Conservation (phyloP, 2,329 filamentous ascomycete species). For the Stagonosporopsis cucurbitacearum region DNA sequence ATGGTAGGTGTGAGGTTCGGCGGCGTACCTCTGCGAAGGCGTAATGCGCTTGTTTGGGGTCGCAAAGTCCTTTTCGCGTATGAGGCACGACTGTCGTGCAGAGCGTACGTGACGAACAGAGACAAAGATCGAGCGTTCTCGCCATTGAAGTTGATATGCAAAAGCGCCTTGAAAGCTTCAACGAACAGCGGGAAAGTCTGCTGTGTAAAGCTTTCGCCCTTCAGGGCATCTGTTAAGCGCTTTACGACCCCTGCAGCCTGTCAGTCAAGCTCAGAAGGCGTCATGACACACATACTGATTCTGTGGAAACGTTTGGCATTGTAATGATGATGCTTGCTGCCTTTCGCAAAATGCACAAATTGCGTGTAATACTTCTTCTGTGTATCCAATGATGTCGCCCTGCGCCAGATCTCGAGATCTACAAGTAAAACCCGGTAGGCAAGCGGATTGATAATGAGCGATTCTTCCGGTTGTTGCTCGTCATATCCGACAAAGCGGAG, state of each 20-base stretch:
- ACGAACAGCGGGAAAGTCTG: constrained; percentile 79
- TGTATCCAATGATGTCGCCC: constrained; percentile 71
- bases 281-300: constrained; percentile 72
- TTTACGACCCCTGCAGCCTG: constrained; percentile 77
- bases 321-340: constrained; percentile 90
- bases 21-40: constrained; percentile 38
- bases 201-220: constrained; percentile 77
- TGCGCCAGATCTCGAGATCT: constrained; percentile 92
- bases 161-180: constrained; percentile 76
- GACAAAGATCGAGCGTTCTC: constrained; percentile 87
- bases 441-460: constrained; percentile 93
- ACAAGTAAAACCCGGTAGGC: constrained; percentile 92
- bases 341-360: constrained; percentile 85
- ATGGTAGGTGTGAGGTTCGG: constrained; percentile 37
- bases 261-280: constrained; percentile 25
- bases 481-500: constrained; percentile 90
- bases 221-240: constrained; percentile 85
- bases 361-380: constrained; percentile 93
- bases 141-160: constrained; percentile 80
- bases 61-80: constrained; percentile 45
- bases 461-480: constrained; percentile 77
- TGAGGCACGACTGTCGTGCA: constrained; percentile 68
- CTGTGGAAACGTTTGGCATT: constrained; percentile 84
- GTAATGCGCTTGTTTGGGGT: constrained; percentile 42
- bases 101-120: constrained; percentile 89